A percentile compares a stretch with the other conserved stretches of the same genome.
phyloP scores from a whole-genome alignment of 345 rosid species.

The Citrus maxima region DNA sequence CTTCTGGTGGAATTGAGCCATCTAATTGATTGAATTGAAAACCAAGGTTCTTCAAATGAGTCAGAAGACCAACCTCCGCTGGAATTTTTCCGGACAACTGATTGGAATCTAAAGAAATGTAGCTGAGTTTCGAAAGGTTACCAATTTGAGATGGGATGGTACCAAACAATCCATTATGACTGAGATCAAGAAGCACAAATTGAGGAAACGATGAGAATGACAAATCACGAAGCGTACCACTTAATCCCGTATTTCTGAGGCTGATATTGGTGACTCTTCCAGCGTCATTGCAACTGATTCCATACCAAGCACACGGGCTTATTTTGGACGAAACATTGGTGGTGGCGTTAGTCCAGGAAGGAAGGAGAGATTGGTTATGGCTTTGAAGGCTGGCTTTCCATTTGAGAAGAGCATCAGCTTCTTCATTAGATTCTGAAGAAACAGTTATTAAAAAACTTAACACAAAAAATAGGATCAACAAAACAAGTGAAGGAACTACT shows the following conservation, averaged over 20 bases:
- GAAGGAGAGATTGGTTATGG: conserved; percentile 1
- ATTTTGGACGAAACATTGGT: background rate
- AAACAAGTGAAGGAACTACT: background rate
- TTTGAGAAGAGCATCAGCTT: conserved; percentile 18
- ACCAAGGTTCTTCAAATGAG: conserved; percentile 1
- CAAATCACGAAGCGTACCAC: background rate
- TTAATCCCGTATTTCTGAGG: background rate
- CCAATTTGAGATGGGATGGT: background rate
- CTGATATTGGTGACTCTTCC: background rate
- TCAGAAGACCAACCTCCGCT: background rate
- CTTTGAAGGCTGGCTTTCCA: conserved; percentile 27
- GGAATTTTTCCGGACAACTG: background rate
- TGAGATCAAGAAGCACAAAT: background rate
- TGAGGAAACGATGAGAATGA: background rate
- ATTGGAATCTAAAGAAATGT: background rate
- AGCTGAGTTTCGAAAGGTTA: background rate
- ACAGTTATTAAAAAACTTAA: background rate
- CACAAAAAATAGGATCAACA: background rate
- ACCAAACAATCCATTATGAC: background rate
- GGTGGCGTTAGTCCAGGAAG: background rate
- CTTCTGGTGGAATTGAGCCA: conserved; percentile 16
- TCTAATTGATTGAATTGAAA: conserved; percentile 7
- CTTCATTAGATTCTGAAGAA: conserved; percentile 2
- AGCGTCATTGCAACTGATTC: background rate
- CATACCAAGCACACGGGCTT: background rate